These are phyloP conservation scores for Zoysia japonica DNA, from an alignment of 176 grass and related monocot species.

Conservation along the genomic window DNA sequence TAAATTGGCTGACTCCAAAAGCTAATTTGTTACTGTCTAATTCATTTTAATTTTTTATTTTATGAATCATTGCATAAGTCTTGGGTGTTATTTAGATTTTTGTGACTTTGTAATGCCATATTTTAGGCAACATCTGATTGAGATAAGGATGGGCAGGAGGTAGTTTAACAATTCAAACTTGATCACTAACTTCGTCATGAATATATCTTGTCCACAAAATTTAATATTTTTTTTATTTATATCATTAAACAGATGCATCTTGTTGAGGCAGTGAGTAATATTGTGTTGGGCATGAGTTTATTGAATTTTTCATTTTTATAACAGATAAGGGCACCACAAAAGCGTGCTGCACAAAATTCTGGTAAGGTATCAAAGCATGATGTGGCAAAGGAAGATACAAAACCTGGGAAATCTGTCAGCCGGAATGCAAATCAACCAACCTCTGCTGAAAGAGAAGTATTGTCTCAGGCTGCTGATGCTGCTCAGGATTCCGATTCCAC, in stretches of 20 bases:
- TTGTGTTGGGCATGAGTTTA: constrained; percentile 9
- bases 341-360: constrained; percentile 52
- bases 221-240: not conserved
- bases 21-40: not conserved
- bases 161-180: not conserved
- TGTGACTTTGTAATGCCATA: no score
- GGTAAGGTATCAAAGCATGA: constrained; percentile 75
- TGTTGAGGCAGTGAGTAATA: constrained; percentile 14
- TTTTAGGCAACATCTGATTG: constrained; percentile 1
- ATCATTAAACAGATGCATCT: constrained; percentile 29
- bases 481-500: constrained; percentile 35
- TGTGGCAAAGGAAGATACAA: constrained; percentile 62
- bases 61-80: constrained; percentile 4
- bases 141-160: not conserved
- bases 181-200: not conserved
- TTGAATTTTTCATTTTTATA: constrained; percentile 30
- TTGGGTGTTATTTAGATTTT: not conserved
- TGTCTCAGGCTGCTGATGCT: constrained; percentile 47
- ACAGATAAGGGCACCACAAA: constrained; percentile 72
- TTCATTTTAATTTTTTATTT: not conserved
- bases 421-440: constrained; percentile 54
- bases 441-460: constrained; percentile 57
- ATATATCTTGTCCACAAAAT: not conserved
- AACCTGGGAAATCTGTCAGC: constrained; percentile 66
- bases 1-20: not conserved